Evolutionary conservation across 2,329 filamentous ascomycete genomes (phyloP), one percentile per base, ranked within the genome.

Genomic region (Phaeosphaeria sp.): DNA sequence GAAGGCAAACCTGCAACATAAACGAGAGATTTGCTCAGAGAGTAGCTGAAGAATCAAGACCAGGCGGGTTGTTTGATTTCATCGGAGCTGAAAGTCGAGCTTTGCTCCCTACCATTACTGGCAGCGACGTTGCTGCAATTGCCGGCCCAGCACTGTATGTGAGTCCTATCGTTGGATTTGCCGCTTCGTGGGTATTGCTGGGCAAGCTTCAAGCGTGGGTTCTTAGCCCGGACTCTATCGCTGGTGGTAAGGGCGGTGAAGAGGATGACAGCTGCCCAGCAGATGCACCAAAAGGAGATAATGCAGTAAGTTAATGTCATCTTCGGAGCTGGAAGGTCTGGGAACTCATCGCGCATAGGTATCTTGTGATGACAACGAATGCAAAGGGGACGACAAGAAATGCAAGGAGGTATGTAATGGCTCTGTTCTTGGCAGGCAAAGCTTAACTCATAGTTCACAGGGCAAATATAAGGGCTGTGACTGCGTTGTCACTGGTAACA

Each of bases 1-100:
- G 25, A 24, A 11, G 45, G 25, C 13, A 20, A 9, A 24, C 21
- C 15, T 47, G 45, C 21, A 24, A 47, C n/a, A 18, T 47, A 11
- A 47, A 47, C 13, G 20, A 47, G n/a, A 47, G 45, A 18, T 47
- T 47, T 30, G 46, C 46, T n/a, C 46, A 49, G 33, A 49, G 46
- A 33, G 46, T 49, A 9, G 46, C 46, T 30, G 46, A 49, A 6
- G 46, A 49, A 17, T 11, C 24, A 30, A 49, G 46, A 18, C 46
- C 24, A 18, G 46, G 46, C 17, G 24, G 24, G 18, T 2, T 18
- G 13, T 33, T 49, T 30, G 46, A 49, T n/a, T 33, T 49, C 17
- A 30, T 49, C 6, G 24, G 27, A 18, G 17, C 7, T 27, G 22
- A 25, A 25, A 18, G 15, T 15, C 45, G 45, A 47, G 45, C 45